Conservation (phyloP, 164 flowering plant genomes). For the Cinnamomum chago region DNA sequence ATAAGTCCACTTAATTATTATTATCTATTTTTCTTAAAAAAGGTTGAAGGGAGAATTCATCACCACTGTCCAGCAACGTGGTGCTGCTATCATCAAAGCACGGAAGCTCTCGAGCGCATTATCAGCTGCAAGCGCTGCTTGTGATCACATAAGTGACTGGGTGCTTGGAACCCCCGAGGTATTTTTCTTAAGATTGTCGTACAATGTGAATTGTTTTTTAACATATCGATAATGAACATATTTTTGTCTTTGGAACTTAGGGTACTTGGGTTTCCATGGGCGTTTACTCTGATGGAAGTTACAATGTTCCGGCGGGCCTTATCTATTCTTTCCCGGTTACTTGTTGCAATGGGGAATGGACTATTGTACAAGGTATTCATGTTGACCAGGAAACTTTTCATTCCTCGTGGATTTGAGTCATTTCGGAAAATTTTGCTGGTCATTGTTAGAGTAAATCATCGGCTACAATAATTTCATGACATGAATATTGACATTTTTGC, state of each 20-base stretch:
- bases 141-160: constrained; percentile 99
- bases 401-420: no score
- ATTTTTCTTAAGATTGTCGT: neutral
- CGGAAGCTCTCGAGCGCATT: constrained; percentile 95
- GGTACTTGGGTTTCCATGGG: constrained; percentile 99
- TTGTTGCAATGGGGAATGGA: constrained; percentile 86
- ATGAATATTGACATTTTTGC: constrained; percentile 49
- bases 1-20: neutral
- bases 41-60: constrained; percentile 94
- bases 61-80: constrained; percentile 91
- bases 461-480: constrained; percentile 5
- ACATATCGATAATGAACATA: no score
- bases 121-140: constrained; percentile 98
- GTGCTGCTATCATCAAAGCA: constrained; percentile 98
- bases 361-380: constrained; percentile 73
- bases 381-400: neutral
- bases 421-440: no score
- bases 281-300: constrained; percentile 97
- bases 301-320: constrained; percentile 90
- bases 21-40: neutral
- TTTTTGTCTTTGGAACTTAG: constrained; percentile 22
- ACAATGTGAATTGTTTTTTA: no score
- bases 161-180: constrained; percentile 99
- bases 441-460: no score
- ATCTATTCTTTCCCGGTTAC: constrained; percentile 98